Conservation (phyloP, 1,284 basidiomycete genomes). For the Phellopilus nigrolimitatus region DNA sequence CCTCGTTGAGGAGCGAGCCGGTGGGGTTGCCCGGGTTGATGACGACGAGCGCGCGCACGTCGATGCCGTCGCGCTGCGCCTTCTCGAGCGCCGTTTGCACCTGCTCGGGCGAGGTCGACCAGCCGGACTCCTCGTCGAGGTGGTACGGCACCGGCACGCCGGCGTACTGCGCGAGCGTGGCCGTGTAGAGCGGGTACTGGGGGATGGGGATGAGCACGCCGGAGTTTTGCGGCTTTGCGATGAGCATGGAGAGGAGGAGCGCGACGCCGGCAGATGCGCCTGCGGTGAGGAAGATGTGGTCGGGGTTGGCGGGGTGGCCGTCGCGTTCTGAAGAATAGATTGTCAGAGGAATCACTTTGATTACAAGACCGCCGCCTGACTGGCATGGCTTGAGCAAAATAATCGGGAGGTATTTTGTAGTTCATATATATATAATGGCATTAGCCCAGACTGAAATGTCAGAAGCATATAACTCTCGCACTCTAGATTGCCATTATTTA, state of each 20-base stretch:
- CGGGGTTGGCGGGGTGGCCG: slow-evolving; percentile 79
- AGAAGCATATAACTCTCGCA: too few relatives aligned
- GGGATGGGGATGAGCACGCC: slow-evolving; percentile 96
- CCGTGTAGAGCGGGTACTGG: slow-evolving; percentile 97
- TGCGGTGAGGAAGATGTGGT: slow-evolving; percentile 89
- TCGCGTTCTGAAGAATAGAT: slow-evolving; percentile 66
- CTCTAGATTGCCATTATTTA: too few relatives aligned
- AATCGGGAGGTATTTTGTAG: too few relatives aligned
- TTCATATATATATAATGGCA: too few relatives aligned
- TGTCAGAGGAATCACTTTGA: neutral
- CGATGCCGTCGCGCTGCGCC: slow-evolving; percentile 59
- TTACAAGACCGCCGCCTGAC: too few relatives aligned
- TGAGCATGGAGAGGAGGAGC: slow-evolving; percentile 80
- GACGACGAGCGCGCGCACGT: slow-evolving; percentile 81
- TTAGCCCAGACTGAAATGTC: too few relatives aligned
- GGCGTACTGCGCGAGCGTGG: slow-evolving; percentile 81
- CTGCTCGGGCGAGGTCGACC: slow-evolving; percentile 78
- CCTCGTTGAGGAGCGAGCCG: slow-evolving; percentile 71
- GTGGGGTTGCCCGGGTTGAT: slow-evolving; percentile 98
- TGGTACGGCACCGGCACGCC: slow-evolving; percentile 87
- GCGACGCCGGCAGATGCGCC: slow-evolving; percentile 93
- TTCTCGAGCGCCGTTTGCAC: slow-evolving; percentile 68
- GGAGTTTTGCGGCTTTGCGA: slow-evolving; percentile 53
- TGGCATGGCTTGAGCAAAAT: too few relatives aligned
- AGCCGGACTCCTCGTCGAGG: slow-evolving; percentile 77